phyloP scores from a whole-genome alignment of 2,329 filamentous ascomycete species.

The Hymenotorrendiella dingleyae region DNA sequence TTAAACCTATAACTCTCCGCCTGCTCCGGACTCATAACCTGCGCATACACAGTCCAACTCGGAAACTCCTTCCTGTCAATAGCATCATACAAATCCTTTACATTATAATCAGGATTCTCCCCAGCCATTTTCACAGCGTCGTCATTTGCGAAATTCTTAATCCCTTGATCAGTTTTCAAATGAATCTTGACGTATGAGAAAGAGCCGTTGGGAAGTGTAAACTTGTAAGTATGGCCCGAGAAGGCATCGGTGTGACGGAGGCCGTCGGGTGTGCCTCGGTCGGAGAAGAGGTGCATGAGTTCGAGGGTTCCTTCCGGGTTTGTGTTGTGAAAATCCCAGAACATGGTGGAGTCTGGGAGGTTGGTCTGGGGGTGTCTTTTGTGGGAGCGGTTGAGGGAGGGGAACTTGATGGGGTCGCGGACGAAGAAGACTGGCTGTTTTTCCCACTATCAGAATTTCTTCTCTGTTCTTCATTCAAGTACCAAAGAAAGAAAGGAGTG shows the following conservation, averaged over 20 bases:
- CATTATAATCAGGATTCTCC: slow-evolving; percentile 33
- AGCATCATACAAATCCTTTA: slow-evolving; percentile 36
- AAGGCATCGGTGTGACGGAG: slow-evolving; percentile 6
- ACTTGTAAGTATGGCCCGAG: slow-evolving; percentile 40
- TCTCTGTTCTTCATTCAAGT: neutral
- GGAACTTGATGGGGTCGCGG: slow-evolving; percentile 67
- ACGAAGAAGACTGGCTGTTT: slow-evolving; percentile 65
- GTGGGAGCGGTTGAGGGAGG: slow-evolving; percentile 68
- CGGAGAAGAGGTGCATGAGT: slow-evolving; percentile 7
- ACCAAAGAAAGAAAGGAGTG: no score
- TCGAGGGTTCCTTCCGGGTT: slow-evolving; percentile 6
- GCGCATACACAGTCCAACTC: slow-evolving; percentile 46
- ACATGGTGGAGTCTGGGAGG: slow-evolving; percentile 50
- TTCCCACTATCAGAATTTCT: slow-evolving; percentile 5
- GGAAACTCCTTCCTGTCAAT: slow-evolving; percentile 42
- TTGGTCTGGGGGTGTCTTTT: slow-evolving; percentile 69
- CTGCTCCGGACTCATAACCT: slow-evolving; percentile 47
- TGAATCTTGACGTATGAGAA: slow-evolving; percentile 47
- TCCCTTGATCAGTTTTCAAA: slow-evolving; percentile 41
- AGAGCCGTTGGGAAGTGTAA: slow-evolving; percentile 32
- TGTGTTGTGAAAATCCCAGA: slow-evolving; percentile 11
- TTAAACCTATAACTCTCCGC: slow-evolving; percentile 42
- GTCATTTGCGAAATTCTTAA: slow-evolving; percentile 37
- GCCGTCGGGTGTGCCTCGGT: slow-evolving; percentile 3
- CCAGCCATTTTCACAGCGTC: slow-evolving; percentile 32